Evolutionary conservation across 208 protist genomes (phyloP), one percentile per base, ranked within the genome.

Genomic region (Leishmania major): DNA sequence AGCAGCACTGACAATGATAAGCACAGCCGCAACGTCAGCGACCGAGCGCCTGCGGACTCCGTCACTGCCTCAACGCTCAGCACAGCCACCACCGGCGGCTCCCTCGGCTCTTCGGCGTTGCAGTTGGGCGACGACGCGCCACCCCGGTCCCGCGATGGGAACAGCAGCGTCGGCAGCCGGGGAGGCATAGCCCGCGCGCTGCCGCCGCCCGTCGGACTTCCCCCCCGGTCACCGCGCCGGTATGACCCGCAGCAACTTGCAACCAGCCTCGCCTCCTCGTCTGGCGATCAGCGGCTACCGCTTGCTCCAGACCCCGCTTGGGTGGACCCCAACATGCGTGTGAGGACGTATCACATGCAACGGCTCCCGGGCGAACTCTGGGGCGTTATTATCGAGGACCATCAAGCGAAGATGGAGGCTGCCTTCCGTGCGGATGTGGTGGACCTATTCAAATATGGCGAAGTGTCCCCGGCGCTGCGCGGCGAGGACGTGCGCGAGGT

Each of bases 391-490:
- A 53, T 88, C 7, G 82, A 22, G 5, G 31, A 57, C 4, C 75
- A 83, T 57, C 57, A 66, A 2, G 45, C 57, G 4, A 67, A 62
- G 47, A 71, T 92, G 67, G 79, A 76, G 67, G 59, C 83, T 3
- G 71, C 84, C 35, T 66, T 90, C 70, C 60, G 77, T 55, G 71
- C 82, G 40, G 89, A 92, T 70, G 81, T 92, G 40, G 31, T 90
- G 31, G 80, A 86, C 62, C 64, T 90, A 49, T 86, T 92, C 71
- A 92, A 92, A 74, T 88, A 86, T 66, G 81, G 80, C 28, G 78
- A 85, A 79, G 22, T 43, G 8, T 57, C 69, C 49, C 67, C 75
- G 40, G 11, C 80, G 37, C 53, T 88, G 67, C 75, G 51, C 31
- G 13, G 35, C 13, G 79, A 80, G 19, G 86, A 87, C 70, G 81